Conservation (phyloP, 345 rosid genomes). For the Salix viminalis region DNA sequence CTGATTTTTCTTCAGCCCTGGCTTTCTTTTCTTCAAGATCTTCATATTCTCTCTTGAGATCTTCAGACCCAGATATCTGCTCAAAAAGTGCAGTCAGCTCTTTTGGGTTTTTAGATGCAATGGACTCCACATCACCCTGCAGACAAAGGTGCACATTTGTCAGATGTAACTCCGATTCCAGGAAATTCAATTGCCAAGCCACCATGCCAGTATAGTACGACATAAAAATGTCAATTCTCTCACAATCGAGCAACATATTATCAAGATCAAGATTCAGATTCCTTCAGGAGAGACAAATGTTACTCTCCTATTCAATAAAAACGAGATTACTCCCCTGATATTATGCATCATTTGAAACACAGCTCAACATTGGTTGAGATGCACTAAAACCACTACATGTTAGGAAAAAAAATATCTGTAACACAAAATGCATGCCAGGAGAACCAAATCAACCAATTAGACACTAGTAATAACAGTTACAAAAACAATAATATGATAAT, state of each 20-base stretch:
- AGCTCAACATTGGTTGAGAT: neutral
- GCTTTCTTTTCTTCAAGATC: conserved; percentile 70
- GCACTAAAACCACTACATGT: neutral
- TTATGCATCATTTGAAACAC: neutral
- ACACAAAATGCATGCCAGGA: neutral
- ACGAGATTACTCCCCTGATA: neutral
- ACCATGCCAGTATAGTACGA: neutral
- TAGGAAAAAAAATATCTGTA: neutral
- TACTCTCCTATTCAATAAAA: neutral
- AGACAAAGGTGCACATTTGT: conserved; percentile 5
- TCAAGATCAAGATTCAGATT: neutral
- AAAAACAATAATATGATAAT: neutral
- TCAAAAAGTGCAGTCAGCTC: conserved; percentile 86
- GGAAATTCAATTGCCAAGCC: neutral
- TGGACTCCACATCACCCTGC: conserved; percentile 98
- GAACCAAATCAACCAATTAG: neutral
- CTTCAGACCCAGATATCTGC: conserved; percentile 96
- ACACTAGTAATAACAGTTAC: neutral
- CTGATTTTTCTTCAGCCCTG: conserved; percentile 80
- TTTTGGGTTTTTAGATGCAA: conserved; percentile 93
- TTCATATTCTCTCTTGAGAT: conserved; percentile 86
- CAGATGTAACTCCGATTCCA: neutral
- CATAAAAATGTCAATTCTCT: neutral
- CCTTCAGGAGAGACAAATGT: neutral
- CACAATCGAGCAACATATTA: neutral